Conservation (phyloP, 371 early-diverging fungal species). For the Mortierella polycephala region DNA sequence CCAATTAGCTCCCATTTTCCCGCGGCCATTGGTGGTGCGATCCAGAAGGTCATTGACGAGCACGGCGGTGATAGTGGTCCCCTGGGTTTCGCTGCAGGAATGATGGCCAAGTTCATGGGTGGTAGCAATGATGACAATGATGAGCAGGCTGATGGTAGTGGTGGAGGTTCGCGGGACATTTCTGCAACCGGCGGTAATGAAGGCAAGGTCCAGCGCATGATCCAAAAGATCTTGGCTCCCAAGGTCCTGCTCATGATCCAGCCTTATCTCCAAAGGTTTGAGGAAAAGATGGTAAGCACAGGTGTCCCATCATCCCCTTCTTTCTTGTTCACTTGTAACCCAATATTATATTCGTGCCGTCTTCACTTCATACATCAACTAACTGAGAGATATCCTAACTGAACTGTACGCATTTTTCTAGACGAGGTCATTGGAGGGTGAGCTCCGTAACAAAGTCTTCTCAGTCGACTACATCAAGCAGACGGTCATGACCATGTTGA, state of each 20-base stretch:
- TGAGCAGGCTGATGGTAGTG: neutral
- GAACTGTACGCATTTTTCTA: slow-evolving; percentile 2
- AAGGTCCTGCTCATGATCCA: slow-evolving; percentile 38
- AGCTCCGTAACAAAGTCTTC: slow-evolving; percentile 52
- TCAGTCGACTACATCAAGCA: slow-evolving; percentile 45
- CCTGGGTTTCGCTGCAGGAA: slow-evolving; percentile 42
- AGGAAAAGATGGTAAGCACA: slow-evolving; percentile 45
- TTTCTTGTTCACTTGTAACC: neutral
- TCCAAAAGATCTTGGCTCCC: slow-evolving; percentile 38
- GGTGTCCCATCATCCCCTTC: neutral
- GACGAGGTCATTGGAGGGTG: slow-evolving; percentile 28
- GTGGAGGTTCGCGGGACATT: slow-evolving; percentile 4
- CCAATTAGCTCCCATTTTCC: slow-evolving; percentile 14
- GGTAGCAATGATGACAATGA: neutral
- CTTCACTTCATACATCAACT: no score
- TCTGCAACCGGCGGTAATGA: slow-evolving; percentile 15
- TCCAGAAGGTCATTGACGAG: slow-evolving; percentile 39
- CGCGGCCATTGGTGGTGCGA: slow-evolving; percentile 29
- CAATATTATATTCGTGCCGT: no score
- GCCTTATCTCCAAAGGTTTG: slow-evolving; percentile 43
- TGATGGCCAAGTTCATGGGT: slow-evolving; percentile 32
- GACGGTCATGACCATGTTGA: slow-evolving; percentile 30
- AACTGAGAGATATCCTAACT: neutral
- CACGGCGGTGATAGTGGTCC: slow-evolving; percentile 23
- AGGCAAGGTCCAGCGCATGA: slow-evolving; percentile 30